These are phyloP conservation scores for Oemleria cerasiformis DNA, from an alignment of 306 rosid species.

Conservation along the genomic window DNA sequence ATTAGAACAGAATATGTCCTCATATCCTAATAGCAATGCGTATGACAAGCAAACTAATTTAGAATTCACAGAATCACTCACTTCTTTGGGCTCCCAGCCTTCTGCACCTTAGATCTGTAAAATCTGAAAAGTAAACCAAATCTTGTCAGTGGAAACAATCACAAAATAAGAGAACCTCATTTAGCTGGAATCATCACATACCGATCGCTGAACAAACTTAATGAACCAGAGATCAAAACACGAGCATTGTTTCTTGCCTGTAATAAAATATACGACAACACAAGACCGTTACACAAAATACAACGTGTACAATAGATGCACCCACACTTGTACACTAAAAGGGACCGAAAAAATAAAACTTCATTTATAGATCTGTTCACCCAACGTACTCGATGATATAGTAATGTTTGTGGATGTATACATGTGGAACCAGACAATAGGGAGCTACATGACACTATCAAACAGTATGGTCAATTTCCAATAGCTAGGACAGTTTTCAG, in stretches of 20 bases:
- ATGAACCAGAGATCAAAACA: conserved; percentile 84
- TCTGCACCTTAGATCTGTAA: conserved; percentile 81
- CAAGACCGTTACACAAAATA: not conserved
- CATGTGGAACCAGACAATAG: not conserved
- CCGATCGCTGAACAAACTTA: conserved; percentile 83
- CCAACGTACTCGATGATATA: not conserved
- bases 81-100: conserved; percentile 73
- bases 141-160: conserved; percentile 7
- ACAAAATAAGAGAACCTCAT: conserved; percentile 11
- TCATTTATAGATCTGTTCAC: not conserved
- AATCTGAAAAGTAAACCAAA: conserved; percentile 48
- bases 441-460: not conserved
- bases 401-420: not conserved
- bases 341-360: not conserved
- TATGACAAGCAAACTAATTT: not conserved
- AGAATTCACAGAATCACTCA: conserved; percentile 42
- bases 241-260: conserved; percentile 99
- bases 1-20: not conserved
- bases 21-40: not conserved
- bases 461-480: not conserved
- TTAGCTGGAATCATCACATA: conserved; percentile 30
- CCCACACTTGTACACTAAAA: not conserved
- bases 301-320: not conserved
- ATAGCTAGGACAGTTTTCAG: not conserved
- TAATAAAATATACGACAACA: not conserved